A percentile compares a stretch with the other conserved stretches of the same genome.
Conservation (phyloP, 176 grass and related monocot genomes). For the Tillandsia leiboldiana region DNA sequence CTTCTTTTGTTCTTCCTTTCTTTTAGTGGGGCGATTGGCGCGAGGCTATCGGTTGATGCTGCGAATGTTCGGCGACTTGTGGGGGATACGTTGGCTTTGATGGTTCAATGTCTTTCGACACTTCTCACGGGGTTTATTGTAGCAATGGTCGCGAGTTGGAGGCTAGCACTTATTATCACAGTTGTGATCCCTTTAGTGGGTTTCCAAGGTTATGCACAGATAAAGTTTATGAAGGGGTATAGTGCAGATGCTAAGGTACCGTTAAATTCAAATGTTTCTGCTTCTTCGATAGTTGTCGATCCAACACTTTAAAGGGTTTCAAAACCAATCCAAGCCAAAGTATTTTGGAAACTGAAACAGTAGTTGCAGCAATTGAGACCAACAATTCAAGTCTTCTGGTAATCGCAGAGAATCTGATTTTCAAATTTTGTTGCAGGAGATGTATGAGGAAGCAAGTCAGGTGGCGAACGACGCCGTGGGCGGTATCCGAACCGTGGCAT, state of each 20-base stretch:
- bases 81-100: constrained; percentile 70
- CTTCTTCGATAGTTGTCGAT: too few relatives aligned
- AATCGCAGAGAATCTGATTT: not conserved
- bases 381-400: not conserved
- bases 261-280: not conserved
- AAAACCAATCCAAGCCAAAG: too few relatives aligned
- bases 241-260: constrained; percentile 80
- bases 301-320: too few relatives aligned
- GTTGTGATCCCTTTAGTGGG: constrained; percentile 59
- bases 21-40: constrained; percentile 59
- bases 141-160: constrained; percentile 63
- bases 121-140: constrained; percentile 55
- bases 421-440: constrained; percentile 20
- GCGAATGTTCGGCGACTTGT: constrained; percentile 64
- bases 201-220: constrained; percentile 67
- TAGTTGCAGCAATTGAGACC: too few relatives aligned
- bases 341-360: too few relatives aligned
- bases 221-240: constrained; percentile 74
- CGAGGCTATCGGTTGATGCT: constrained; percentile 76
- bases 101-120: constrained; percentile 30
- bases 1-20: constrained; percentile 10
- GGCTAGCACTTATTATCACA: constrained; percentile 51
- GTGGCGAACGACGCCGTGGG: constrained; percentile 68
- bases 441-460: constrained; percentile 83
- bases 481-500: constrained; percentile 72